phyloP scores from a whole-genome alignment of 192 early-diverging fungal species.

The Linderina pennispora region DNA sequence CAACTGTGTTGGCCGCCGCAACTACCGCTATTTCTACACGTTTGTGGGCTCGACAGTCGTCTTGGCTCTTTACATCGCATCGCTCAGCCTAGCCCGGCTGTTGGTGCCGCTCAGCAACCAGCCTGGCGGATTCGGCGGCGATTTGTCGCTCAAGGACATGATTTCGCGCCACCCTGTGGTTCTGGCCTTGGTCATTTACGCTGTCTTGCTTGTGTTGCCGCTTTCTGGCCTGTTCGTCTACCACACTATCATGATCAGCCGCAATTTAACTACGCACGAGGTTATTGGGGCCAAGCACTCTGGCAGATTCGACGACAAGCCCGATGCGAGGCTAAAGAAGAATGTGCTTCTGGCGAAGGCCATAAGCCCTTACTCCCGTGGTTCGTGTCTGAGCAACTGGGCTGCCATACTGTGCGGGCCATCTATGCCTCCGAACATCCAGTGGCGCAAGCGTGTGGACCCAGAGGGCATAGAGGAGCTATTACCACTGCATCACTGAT shows the following conservation, averaged over 20 bases:
- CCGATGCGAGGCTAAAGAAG: not conserved
- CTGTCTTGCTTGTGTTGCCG: slow-evolving; percentile 50
- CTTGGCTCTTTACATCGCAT: slow-evolving; percentile 57
- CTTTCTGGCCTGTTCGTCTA: slow-evolving; percentile 69
- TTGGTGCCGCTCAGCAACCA: slow-evolving; percentile 24
- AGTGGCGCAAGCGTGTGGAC: slow-evolving; percentile 39
- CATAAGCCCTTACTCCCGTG: slow-evolving; percentile 28
- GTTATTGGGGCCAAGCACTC: slow-evolving; percentile 48
- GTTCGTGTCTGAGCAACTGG: slow-evolving; percentile 41
- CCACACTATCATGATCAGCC: slow-evolving; percentile 64
- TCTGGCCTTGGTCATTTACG: slow-evolving; percentile 60
- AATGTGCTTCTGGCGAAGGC: slow-evolving; percentile 9
- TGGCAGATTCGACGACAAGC: not conserved
- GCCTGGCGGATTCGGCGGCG: no score
- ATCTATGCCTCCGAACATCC: slow-evolving; percentile 20
- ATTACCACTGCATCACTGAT: slow-evolving; percentile 14
- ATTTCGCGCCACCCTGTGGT: slow-evolving; percentile 37
- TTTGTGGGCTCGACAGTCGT: slow-evolving; percentile 60
- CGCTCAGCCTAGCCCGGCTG: slow-evolving; percentile 57
- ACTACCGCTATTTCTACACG: slow-evolving; percentile 77
- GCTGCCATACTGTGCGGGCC: slow-evolving; percentile 34
- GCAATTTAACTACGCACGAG: slow-evolving; percentile 86
- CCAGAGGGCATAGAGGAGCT: slow-evolving; percentile 46
- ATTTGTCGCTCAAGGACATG: slow-evolving; percentile 38
- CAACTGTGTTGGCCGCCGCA: slow-evolving; percentile 84